phyloP scores from a whole-genome alignment of 768 basidiomycete species.

The Mycena sanguinolenta region DNA sequence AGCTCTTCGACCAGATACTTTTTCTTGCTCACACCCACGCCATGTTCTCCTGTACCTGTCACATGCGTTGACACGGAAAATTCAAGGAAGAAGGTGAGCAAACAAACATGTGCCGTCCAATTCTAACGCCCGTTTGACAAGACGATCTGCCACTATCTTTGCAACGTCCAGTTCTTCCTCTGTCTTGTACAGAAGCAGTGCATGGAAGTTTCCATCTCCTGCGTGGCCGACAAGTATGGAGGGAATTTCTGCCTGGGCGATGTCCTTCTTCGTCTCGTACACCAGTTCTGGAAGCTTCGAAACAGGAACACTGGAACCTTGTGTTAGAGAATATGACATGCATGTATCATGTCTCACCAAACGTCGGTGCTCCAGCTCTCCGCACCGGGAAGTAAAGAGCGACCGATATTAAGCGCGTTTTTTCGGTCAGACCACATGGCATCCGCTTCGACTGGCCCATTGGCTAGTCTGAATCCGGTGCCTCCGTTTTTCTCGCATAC shows the following conservation, averaged over 20 bases:
- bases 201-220: slow-evolving; percentile 72
- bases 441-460: slow-evolving; percentile 71
- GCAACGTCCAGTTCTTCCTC: slow-evolving; percentile 67
- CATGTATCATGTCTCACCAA: slow-evolving; percentile 55
- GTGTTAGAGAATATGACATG: not conserved
- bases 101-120: slow-evolving; percentile 80
- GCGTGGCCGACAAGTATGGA: slow-evolving; percentile 83
- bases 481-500: slow-evolving; percentile 78
- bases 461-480: slow-evolving; percentile 75
- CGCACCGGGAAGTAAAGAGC: slow-evolving; percentile 69
- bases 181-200: slow-evolving; percentile 68
- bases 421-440: slow-evolving; percentile 84
- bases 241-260: slow-evolving; percentile 65
- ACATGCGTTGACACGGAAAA: not conserved
- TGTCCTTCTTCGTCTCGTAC: slow-evolving; percentile 79
- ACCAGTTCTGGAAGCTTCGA: slow-evolving; percentile 76
- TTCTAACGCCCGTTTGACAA: slow-evolving; percentile 75
- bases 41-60: slow-evolving; percentile 85
- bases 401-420: slow-evolving; percentile 69
- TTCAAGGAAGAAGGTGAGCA: not conserved
- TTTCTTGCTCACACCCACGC: slow-evolving; percentile 88
- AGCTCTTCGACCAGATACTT: slow-evolving; percentile 87
- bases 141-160: slow-evolving; percentile 62
- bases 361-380: slow-evolving; percentile 83
- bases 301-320: slow-evolving; percentile 64